These are phyloP conservation scores for Hippophae gyantsensis DNA, from an alignment of 306 rosid species.

Conservation along the genomic window DNA sequence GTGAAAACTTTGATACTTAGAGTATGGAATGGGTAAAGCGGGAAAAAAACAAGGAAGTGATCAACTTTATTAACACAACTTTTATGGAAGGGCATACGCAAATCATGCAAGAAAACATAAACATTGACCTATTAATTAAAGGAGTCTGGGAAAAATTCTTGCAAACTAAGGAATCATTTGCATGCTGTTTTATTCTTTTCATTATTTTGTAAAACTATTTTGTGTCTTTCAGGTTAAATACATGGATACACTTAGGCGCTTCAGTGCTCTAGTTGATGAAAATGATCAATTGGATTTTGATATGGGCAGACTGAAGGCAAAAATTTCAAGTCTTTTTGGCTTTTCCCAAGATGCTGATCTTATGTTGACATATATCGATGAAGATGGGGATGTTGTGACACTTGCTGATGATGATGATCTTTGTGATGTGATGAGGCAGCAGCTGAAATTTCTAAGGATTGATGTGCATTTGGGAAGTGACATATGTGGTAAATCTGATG, in stretches of 20 bases:
- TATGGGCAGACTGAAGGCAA: constrained; percentile 51
- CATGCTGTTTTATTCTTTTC: background rate
- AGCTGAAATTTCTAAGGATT: constrained; percentile 60
- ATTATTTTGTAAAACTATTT: constrained; percentile 2
- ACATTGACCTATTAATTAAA: no score
- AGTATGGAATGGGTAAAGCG: no score
- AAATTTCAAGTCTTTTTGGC: constrained; percentile 41
- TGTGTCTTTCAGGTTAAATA: constrained; percentile 40
- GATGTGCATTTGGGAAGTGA: constrained; percentile 36
- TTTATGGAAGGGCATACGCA: no score
- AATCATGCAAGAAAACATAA: no score
- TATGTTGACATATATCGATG: constrained; percentile 60
- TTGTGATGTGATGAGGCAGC: constrained; percentile 60
- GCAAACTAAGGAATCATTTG: background rate
- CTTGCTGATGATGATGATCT: constrained; percentile 76
- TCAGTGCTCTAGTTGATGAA: constrained; percentile 42
- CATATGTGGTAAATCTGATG: constrained; percentile 23
- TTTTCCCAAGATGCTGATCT: constrained; percentile 42
- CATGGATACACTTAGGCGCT: constrained; percentile 75
- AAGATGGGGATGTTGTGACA: constrained; percentile 83
- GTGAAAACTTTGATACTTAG: no score
- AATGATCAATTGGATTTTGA: constrained; percentile 51
- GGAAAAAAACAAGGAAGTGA: no score
- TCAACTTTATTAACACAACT: no score
- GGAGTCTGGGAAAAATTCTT: no score